phyloP scores from a whole-genome alignment of 257 asterid species.

The Gentiana macrophylla region DNA sequence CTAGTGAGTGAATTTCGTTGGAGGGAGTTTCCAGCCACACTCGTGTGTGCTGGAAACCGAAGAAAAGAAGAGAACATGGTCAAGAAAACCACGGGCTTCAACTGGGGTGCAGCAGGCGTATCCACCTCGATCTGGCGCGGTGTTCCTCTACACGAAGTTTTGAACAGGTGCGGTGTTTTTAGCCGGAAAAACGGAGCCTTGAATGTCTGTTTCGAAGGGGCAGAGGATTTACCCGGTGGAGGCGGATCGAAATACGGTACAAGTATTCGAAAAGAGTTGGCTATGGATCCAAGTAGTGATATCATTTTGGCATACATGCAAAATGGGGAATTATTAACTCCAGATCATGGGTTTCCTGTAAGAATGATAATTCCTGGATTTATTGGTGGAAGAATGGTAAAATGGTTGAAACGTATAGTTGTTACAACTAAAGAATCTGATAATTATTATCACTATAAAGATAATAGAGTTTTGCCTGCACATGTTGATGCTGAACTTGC shows the following conservation, averaged over 20 bases:
- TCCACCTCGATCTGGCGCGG: constrained; percentile 92
- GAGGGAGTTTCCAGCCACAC: constrained; percentile 60
- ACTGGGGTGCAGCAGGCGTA: constrained; percentile 86
- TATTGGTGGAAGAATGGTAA: constrained; percentile 96
- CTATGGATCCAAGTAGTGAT: constrained; percentile 80
- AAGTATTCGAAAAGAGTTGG: constrained; percentile 45
- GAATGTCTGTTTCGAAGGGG: constrained; percentile 81
- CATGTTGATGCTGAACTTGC: constrained; percentile 92
- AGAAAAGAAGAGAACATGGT: constrained; percentile 94
- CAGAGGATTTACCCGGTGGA: constrained; percentile 85
- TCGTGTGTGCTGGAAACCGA: constrained; percentile 88
- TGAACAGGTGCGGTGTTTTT: constrained; percentile 58
- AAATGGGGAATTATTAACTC: constrained; percentile 55
- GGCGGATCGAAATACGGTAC: constrained; percentile 93
- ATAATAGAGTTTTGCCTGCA: constrained; percentile 73
- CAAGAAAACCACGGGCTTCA: constrained; percentile 70
- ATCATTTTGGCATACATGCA: constrained; percentile 83
- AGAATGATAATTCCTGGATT: constrained; percentile 80
- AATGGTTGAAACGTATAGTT: constrained; percentile 70
- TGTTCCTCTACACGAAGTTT: constrained; percentile 50
- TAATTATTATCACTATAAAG: constrained; percentile 64
- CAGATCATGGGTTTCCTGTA: constrained; percentile 91
- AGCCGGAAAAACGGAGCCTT: constrained; percentile 43
- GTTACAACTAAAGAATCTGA: constrained; percentile 67
- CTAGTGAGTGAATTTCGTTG: constrained; percentile 42